Conservation (phyloP, 805 yeast genomes). For the Suhomyces tanzawaensis region DNA sequence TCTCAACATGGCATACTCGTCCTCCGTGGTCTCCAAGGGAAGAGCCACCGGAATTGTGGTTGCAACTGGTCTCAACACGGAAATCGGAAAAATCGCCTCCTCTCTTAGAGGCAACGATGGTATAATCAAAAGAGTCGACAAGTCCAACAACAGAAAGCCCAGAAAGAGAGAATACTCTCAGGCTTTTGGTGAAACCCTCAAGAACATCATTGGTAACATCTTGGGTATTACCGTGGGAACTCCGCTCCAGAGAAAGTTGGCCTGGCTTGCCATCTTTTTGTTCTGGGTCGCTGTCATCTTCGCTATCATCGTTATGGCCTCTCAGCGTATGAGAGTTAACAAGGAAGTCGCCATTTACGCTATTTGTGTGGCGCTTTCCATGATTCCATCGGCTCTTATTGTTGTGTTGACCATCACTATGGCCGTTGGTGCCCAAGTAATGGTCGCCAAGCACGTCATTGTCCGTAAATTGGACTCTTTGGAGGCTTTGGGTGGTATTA, state of each 20-base stretch:
- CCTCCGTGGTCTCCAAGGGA: conserved; percentile 71
- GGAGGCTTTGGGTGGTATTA: conserved; percentile 76
- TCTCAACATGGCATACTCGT: conserved; percentile 66
- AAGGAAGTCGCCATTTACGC: conserved; percentile 85
- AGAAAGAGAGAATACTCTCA: conserved; percentile 41
- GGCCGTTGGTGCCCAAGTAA: conserved; percentile 77
- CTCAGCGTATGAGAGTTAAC: conserved; percentile 72
- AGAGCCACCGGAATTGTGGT: conserved; percentile 68
- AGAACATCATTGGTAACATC: conserved; percentile 61
- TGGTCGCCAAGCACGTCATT: conserved; percentile 68
- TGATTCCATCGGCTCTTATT: conserved; percentile 79
- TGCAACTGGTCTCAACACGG: conserved; percentile 67
- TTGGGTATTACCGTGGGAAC: conserved; percentile 79
- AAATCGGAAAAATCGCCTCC: conserved; percentile 71
- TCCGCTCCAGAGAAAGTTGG: conserved; percentile 72
- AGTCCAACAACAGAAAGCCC: conserved; percentile 41
- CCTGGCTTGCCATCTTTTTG: conserved; percentile 71
- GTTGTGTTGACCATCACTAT: conserved; percentile 82
- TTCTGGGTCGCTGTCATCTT: conserved; percentile 78
- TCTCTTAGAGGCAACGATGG: conserved; percentile 47
- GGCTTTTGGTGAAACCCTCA: conserved; percentile 48
- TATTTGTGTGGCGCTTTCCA: conserved; percentile 76
- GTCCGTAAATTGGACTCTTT: conserved; percentile 75
- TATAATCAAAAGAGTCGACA: conserved; percentile 39
- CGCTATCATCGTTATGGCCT: conserved; percentile 84